Base-by-base conservation (phyloP, 106 monocot species). In the Allium sativum region DNA sequence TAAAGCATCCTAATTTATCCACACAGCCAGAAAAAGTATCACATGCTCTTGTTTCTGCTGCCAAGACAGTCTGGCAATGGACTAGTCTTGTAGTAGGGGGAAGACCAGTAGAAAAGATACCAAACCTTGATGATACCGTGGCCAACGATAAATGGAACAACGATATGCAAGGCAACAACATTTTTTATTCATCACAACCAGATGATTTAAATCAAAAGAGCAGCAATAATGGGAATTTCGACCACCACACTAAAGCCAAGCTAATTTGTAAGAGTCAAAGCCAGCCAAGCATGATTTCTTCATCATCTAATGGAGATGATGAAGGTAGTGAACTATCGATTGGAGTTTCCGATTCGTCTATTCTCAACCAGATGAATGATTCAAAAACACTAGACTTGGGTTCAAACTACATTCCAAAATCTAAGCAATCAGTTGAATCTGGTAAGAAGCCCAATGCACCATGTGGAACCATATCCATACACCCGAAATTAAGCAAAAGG, bases 61-160 rank as follows among this genome's bases (percentile, higher is more conserved):
- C 76, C 44, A 85, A 68, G 41, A 71, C 64, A 65, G 77, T 85
- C 9, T 85, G 84, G 84, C 62, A 17, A 18, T 85, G 80, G 80
- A 81, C 71, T 14, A 65, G 58, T 56, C 77, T 85, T 67, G 45
- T 85, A 18, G 67, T 61, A 14, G 80, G 84, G 18, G 77, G 66
- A 31, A 31, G 31, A 31, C 31, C 31, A 31, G 31, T 0, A 31
- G 31, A 31, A 31, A 31, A 31, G 31, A 31, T 31, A 31, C 31
- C 31, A 31, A 31, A 31, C 31, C 31, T 31, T 31, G 4, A 31
- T 31, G 31, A 31, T 31, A 31, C 31, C 31, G 2, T 31, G 31
- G 31, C 31, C 31, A 31, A 31, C 31, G 5, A 5, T 31, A 31
- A 3, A 31, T 31, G 4, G 31, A 31, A 31, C 31, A 31, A 31